Percentiles rank a stretch among this genome's conserved stretches.
These are phyloP conservation scores for Baudoinia panamericana DNA, from an alignment of 495 filamentous ascomycete genomes.

Conservation along the genomic window DNA sequence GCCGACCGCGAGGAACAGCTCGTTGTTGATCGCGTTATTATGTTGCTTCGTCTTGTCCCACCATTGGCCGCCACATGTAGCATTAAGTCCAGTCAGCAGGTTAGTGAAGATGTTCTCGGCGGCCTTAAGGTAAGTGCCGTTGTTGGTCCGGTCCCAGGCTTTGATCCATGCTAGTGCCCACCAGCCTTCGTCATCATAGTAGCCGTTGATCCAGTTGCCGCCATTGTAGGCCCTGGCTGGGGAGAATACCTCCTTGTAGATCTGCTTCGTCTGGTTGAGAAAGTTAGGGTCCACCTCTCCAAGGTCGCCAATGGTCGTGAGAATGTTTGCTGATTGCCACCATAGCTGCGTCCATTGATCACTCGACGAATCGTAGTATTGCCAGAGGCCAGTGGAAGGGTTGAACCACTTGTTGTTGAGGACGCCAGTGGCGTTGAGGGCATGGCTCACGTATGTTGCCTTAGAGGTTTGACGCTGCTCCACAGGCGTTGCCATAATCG, in stretches of 20 bases:
- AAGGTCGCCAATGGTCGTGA: slow-evolving; percentile 9
- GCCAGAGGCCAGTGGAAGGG: not conserved
- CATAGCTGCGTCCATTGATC: not conserved
- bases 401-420: slow-evolving; percentile 7
- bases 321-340: slow-evolving; percentile 6
- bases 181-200: slow-evolving; percentile 31
- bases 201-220: slow-evolving; percentile 22
- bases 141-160: slow-evolving; percentile 24
- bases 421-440: not conserved
- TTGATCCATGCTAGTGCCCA: slow-evolving; percentile 26
- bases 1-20: slow-evolving; percentile 56
- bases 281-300: not conserved
- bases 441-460: slow-evolving; percentile 4
- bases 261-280: not conserved
- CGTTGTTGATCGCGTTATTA: slow-evolving; percentile 63
- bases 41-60: slow-evolving; percentile 51
- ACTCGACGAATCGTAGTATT: not conserved
- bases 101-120: slow-evolving; percentile 48
- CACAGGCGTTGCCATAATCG: slow-evolving; percentile 1
- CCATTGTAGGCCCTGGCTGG: slow-evolving; percentile 5
- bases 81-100: slow-evolving; percentile 32
- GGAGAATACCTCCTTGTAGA: slow-evolving; percentile 18
- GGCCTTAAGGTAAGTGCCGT: slow-evolving; percentile 28
- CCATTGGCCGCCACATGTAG: slow-evolving; percentile 50
- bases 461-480: not conserved